Percentiles rank a stretch among this genome's conserved stretches.
phyloP scores from a whole-genome alignment of 169 alveolate genomes.

The Plasmodium falciparum region DNA sequence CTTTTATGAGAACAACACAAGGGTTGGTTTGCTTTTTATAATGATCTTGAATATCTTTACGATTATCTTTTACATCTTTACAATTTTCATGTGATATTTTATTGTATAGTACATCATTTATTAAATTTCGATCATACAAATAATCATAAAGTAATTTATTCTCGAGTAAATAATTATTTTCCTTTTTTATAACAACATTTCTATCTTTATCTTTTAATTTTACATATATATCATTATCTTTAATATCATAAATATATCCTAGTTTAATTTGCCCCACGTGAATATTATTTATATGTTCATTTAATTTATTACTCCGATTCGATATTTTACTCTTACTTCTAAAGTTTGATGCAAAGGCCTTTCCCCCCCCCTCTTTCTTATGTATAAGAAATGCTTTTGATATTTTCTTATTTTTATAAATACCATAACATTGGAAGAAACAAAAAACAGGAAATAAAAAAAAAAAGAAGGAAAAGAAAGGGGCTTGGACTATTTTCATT shows the following conservation, averaged over 20 bases:
- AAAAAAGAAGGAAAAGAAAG: no score
- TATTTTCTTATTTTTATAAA: no score
- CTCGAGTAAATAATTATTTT: constrained; percentile 55
- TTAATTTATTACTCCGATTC: background rate
- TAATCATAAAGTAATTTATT: constrained; percentile 61
- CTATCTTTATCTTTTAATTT: constrained; percentile 36
- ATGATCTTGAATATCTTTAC: background rate
- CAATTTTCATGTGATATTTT: background rate
- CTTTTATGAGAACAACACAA: constrained; percentile 59
- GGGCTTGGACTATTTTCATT: no score
- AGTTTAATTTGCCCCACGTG: constrained; percentile 70
- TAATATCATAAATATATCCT: constrained; percentile 44
- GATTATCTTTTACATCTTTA: background rate
- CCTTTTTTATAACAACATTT: constrained; percentile 66
- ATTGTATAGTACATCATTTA: constrained; percentile 19
- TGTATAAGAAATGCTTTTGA: no score
- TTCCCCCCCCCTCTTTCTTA: no score
- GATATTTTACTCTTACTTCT: no score
- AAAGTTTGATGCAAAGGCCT: no score
- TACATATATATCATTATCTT: constrained; percentile 57
- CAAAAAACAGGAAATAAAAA: no score
- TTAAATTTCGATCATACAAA: constrained; percentile 35
- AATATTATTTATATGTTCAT: constrained; percentile 10
- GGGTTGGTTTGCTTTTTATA: background rate
- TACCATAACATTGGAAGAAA: no score